These are phyloP conservation scores for Pythium apleroticum DNA, from an alignment of 352 stramenopile genomes.

Conservation along the genomic window DNA sequence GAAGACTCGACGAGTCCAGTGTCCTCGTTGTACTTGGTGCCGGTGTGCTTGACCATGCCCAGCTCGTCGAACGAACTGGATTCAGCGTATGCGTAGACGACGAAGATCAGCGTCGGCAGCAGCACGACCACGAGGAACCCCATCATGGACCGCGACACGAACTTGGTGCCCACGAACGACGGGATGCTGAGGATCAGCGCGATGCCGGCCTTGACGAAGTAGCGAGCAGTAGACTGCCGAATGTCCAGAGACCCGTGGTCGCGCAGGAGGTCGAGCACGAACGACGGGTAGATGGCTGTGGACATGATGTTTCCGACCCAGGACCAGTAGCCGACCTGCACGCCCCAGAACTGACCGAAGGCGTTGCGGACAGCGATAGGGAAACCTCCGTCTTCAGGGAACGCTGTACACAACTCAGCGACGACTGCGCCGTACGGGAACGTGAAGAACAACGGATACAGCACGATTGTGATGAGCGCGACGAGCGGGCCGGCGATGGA, in stretches of 20 bases:
- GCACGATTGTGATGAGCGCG: slow-evolving; percentile 67
- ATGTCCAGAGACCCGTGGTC: slow-evolving; percentile 3
- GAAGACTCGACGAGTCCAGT: background rate
- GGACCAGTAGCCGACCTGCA: slow-evolving; percentile 41
- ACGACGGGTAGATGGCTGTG: slow-evolving; percentile 84
- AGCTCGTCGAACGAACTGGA: slow-evolving; percentile 11
- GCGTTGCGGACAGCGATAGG: slow-evolving; percentile 81
- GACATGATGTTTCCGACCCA: slow-evolving; percentile 83
- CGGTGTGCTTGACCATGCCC: slow-evolving; percentile 7
- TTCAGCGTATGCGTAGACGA: slow-evolving; percentile 13
- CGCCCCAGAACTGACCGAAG: slow-evolving; percentile 73
- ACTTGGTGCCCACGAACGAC: slow-evolving; percentile 38
- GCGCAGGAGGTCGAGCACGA: slow-evolving; percentile 26
- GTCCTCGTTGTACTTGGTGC: background rate
- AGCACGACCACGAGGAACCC: slow-evolving; percentile 68
- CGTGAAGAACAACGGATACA: slow-evolving; percentile 84
- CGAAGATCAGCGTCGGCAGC: slow-evolving; percentile 68
- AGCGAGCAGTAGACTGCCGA: background rate
- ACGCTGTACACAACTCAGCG: slow-evolving; percentile 78
- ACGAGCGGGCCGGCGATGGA: slow-evolving; percentile 34
- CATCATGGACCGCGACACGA: slow-evolving; percentile 61
- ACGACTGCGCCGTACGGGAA: slow-evolving; percentile 87
- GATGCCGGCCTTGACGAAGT: slow-evolving; percentile 25
- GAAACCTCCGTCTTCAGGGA: slow-evolving; percentile 68
- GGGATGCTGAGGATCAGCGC: slow-evolving; percentile 21